Evolutionary conservation across 2,329 filamentous ascomycete genomes (phyloP).

Genomic region (Fusarium sp.): DNA sequence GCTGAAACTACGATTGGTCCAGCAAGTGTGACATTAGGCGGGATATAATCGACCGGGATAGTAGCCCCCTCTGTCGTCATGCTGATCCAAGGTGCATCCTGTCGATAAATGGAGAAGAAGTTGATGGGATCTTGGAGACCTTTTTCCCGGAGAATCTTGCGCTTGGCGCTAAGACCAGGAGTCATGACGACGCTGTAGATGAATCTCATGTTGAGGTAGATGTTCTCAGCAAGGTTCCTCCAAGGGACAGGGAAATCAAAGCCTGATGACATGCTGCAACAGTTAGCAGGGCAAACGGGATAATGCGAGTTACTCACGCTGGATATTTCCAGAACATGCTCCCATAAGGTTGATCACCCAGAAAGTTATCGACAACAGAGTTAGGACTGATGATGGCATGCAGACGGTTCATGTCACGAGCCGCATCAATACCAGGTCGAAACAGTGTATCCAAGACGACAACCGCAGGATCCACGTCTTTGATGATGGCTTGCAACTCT

Average conservation of each 20-base stretch:
- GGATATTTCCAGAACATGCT: constrained; percentile 39
- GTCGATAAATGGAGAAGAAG: constrained; percentile 37
- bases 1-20: constrained; percentile 59
- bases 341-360: constrained; percentile 22
- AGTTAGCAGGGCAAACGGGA: not conserved
- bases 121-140: constrained; percentile 37
- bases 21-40: constrained; percentile 40
- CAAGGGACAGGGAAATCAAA: constrained; percentile 58
- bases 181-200: constrained; percentile 43
- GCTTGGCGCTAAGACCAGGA: constrained; percentile 39
- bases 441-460: constrained; percentile 48
- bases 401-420: constrained; percentile 36
- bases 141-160: constrained; percentile 31
- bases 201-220: constrained; percentile 47
- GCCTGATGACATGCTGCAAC: constrained; percentile 52
- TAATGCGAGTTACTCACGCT: constrained; percentile 8
- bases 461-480: constrained; percentile 46
- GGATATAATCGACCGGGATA: constrained; percentile 40
- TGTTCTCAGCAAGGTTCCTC: constrained; percentile 44
- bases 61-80: constrained; percentile 40
- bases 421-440: constrained; percentile 40
- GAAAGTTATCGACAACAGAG: constrained; percentile 43
- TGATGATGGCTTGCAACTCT: constrained; percentile 40
- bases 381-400: constrained; percentile 57
- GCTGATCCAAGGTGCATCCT: constrained; percentile 44